These are phyloP conservation scores for Citrus mangshanensis DNA, from an alignment of 345 rosid genomes.

Conservation along the genomic window DNA sequence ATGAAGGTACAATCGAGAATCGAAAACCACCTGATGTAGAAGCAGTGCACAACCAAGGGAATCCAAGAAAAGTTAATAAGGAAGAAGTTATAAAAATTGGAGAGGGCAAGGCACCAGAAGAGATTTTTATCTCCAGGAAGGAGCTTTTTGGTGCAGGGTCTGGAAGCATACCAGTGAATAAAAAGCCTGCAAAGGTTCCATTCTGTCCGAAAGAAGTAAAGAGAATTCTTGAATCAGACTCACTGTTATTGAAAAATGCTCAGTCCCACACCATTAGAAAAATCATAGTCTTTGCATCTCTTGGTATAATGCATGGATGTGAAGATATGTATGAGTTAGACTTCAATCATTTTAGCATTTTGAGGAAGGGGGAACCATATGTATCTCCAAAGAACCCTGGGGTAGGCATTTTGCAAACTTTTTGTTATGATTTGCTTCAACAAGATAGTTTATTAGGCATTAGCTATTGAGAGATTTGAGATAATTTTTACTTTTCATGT, in stretches of 20 bases:
- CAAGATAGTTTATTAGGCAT: not conserved
- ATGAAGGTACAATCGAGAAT: conserved; percentile 5
- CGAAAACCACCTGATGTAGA: conserved; percentile 4
- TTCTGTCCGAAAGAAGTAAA: conserved; percentile 58
- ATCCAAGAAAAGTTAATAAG: conserved; percentile 2
- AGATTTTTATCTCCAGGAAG: conserved; percentile 4
- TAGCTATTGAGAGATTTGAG: not conserved
- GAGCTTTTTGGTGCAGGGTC: conserved; percentile 7
- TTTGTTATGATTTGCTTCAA: not conserved
- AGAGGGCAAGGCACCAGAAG: conserved; percentile 7
- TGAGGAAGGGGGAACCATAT: conserved; percentile 45
- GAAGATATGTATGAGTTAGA: conserved; percentile 55
- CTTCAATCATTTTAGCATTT: conserved; percentile 51
- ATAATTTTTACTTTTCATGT: not conserved
- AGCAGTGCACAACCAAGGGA: not conserved
- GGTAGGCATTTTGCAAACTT: conserved; percentile 24
- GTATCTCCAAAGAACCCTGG: conserved; percentile 45
- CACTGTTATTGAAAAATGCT: conserved; percentile 38
- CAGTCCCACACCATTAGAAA: conserved; percentile 59
- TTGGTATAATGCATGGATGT: conserved; percentile 54
- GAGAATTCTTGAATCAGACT: conserved; percentile 36
- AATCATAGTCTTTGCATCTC: conserved; percentile 49
- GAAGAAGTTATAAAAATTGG: conserved; percentile 9
- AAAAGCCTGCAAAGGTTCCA: conserved; percentile 39
- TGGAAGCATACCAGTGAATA: conserved; percentile 7